Evolutionary conservation across 306 rosid species (phyloP), one percentile per base, ranked within the genome.

Genomic region (Lablab purpureus): DNA sequence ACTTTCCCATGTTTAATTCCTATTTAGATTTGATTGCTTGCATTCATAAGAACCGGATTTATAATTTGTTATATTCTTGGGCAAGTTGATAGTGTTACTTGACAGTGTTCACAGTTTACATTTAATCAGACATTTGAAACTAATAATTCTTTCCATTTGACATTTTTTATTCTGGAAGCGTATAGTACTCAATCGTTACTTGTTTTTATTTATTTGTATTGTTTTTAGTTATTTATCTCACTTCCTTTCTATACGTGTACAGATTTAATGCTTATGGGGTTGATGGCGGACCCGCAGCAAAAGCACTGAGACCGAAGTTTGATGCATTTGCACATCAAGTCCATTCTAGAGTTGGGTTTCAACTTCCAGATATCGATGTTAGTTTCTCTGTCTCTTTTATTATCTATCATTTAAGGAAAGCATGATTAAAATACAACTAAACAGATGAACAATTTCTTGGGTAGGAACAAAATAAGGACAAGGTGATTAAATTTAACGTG

Each of bases 271-370:
- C 82, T 21, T 84, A 84, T 82, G 93, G 93, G 18, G 74, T 71
- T 76, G 83, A 85, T 28, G 93, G 91, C 54, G 89, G 88, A 30
- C 86, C 79, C 18, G 81, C 87, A 56, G 86, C 88, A n/a, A 87
- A 84, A 74, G 75, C 71, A 66, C 78, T 89, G 14, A 83, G 80
- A 70, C 91, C 88, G 30, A 87, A 89, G 75, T 82, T 84, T 80
- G 90, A 84, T 74, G 82, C 79, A 50, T 77, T 87, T 46, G 51
- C 69, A 11, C 56, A 80, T 49, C 82, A 73, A 71, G 79, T 85
- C 60, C 82, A 84, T 22, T 82, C 87, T 14, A 88, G 82, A 37
- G 60, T 67, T 71, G 85, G 86, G 76, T 25, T 85, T 37, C 84
- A 89, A 56, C 50, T 87, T 82, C 88, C 91, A 77, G 80, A 84